Percentiles rank a stretch among this genome's conserved stretches.
Evolutionary conservation across 106 monocot genomes (phyloP).

Genomic region (Posidonia australis): DNA sequence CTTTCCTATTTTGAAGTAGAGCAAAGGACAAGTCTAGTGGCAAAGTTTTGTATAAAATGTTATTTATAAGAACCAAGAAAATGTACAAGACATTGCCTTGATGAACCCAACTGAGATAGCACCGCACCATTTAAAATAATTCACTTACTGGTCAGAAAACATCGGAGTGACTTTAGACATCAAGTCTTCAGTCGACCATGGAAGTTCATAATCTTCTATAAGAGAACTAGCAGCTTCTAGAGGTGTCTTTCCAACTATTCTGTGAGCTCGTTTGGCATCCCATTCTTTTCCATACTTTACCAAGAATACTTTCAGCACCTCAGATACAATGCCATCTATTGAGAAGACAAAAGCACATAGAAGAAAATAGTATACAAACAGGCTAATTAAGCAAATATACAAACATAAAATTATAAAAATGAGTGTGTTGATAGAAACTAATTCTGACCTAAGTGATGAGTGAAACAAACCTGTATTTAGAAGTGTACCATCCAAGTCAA

Average conservation of each 20-base stretch:
- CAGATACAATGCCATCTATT: conserved; percentile 71
- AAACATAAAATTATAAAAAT: background rate
- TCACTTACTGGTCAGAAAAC: conserved; percentile 54
- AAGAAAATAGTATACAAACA: background rate
- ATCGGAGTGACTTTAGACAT: conserved; percentile 51
- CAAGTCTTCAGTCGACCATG: conserved; percentile 65
- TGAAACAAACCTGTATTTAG: conserved; percentile 64
- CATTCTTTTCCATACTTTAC: conserved; percentile 68
- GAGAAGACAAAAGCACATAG: background rate
- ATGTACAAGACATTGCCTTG: background rate
- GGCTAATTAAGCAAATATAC: background rate
- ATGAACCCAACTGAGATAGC: background rate
- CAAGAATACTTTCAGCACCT: conserved; percentile 49
- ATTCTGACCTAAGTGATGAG: too few species aligned
- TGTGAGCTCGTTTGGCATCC: conserved; percentile 45
- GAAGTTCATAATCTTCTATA: conserved; percentile 71
- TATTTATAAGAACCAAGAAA: background rate
- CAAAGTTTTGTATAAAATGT: background rate
- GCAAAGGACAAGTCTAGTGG: too few species aligned
- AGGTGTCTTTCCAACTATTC: conserved; percentile 75
- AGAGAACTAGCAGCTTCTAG: conserved; percentile 55
- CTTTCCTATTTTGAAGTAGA: too few species aligned
- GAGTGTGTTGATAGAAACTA: too few species aligned
- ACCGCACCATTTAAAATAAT: background rate
- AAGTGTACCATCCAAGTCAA: conserved; percentile 91